These are phyloP conservation scores for Talaromyces piceae DNA, from an alignment of 2,329 filamentous ascomycete species.

Conservation along the genomic window DNA sequence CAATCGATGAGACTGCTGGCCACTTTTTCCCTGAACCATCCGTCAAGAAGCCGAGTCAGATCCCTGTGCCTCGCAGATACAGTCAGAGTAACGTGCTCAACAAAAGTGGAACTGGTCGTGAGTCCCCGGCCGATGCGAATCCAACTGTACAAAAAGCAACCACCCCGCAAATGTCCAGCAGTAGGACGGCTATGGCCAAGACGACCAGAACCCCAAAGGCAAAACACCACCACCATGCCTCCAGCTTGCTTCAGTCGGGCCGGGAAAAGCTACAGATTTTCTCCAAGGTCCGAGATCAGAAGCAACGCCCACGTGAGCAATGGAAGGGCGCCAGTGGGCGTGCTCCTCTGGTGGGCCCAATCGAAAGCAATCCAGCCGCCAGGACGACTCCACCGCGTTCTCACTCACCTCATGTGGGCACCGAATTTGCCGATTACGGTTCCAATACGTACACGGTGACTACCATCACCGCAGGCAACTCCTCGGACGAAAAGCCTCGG, in stretches of 20 bases:
- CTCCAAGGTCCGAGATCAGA: slow-evolving; percentile 22
- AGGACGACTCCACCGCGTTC: not conserved
- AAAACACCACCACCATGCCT: slow-evolving; percentile 12
- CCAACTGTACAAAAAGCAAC: not conserved
- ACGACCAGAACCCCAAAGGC: not conserved
- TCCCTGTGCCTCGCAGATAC: slow-evolving; percentile 7
- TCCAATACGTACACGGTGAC: slow-evolving; percentile 9
- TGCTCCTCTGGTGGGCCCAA: slow-evolving; percentile 54
- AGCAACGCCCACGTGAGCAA: slow-evolving; percentile 42
- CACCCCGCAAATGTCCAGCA: not conserved
- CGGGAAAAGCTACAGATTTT: slow-evolving; percentile 32
- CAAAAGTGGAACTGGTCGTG: not conserved
- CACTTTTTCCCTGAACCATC: slow-evolving; percentile 13
- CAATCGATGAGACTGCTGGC: slow-evolving; percentile 26
- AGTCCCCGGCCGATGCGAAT: slow-evolving; percentile 5
- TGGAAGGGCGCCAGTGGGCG: slow-evolving; percentile 71
- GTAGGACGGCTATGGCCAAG: not conserved
- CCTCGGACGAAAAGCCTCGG: slow-evolving; percentile 4
- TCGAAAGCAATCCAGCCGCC: slow-evolving; percentile 48
- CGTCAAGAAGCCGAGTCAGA: slow-evolving; percentile 14
- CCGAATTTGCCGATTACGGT: not conserved
- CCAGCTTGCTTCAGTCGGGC: slow-evolving; percentile 24
- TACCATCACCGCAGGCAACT: slow-evolving; percentile 8
- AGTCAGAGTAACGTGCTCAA: slow-evolving; percentile 7
- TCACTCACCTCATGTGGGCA: not conserved